Percentiles rank a stretch among this genome's conserved stretches.
Conservation (phyloP, 2,329 filamentous ascomycete genomes). For the Pseudogymnoascus verrucosus region DNA sequence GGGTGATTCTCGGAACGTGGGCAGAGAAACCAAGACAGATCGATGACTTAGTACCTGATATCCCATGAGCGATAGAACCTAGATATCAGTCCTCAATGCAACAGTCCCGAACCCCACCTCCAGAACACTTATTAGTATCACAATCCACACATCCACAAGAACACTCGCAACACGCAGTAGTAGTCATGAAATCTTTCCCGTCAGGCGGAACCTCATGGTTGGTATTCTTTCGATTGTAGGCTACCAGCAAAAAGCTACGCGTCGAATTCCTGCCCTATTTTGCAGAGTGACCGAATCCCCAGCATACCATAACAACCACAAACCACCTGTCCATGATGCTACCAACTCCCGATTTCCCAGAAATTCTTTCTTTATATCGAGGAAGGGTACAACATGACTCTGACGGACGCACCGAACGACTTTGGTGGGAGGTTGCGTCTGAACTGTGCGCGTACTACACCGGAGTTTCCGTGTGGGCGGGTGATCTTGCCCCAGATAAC, state of each 20-base stretch:
- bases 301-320: slow-evolving; percentile 48
- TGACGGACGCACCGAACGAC: slow-evolving; percentile 92
- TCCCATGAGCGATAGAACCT: background rate
- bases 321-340: slow-evolving; percentile 41
- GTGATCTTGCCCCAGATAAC: slow-evolving; percentile 99
- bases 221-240: slow-evolving; percentile 42
- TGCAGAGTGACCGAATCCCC: slow-evolving; percentile 42
- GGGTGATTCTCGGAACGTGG: too few relatives aligned
- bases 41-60: too few relatives aligned
- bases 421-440: slow-evolving; percentile 89
- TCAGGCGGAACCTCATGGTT: slow-evolving; percentile 10
- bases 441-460: slow-evolving; percentile 97
- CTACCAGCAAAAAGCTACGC: slow-evolving; percentile 45
- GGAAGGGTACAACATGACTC: slow-evolving; percentile 96
- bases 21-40: too few relatives aligned
- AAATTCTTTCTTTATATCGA: slow-evolving; percentile 68
- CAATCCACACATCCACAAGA: background rate
- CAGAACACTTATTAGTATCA: background rate
- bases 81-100: background rate
- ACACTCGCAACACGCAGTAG: background rate
- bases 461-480: slow-evolving; percentile 93
- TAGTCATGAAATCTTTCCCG: too few relatives aligned
- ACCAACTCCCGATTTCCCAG: slow-evolving; percentile 47
- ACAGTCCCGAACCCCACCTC: background rate
- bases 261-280: slow-evolving; percentile 43